Conservation (phyloP, 805 yeast genomes). For the Starmerella vitae region DNA sequence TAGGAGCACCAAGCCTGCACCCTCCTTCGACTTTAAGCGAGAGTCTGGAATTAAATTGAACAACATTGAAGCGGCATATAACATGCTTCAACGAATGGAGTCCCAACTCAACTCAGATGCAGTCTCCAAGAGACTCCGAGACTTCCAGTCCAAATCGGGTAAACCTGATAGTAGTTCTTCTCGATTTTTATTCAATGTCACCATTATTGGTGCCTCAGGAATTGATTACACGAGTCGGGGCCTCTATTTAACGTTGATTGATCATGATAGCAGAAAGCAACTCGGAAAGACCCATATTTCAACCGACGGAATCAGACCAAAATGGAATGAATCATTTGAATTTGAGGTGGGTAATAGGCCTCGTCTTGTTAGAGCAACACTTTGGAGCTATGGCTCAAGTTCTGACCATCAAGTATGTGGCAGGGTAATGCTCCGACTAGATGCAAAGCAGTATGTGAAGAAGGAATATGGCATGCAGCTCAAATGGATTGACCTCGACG, state of each 20-base stretch:
- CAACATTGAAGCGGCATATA: constrained; percentile 35
- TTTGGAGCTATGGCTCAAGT: constrained; percentile 48
- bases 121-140: constrained; percentile 27
- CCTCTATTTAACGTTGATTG: constrained; percentile 51
- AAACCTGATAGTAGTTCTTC: background rate
- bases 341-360: constrained; percentile 29
- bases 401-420: constrained; percentile 53
- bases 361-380: constrained; percentile 41
- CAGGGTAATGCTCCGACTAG: constrained; percentile 43
- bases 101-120: constrained; percentile 45
- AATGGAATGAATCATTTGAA: constrained; percentile 83
- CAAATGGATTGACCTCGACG: constrained; percentile 43
- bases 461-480: constrained; percentile 58
- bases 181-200: constrained; percentile 40
- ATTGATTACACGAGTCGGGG: constrained; percentile 28
- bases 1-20: constrained; percentile 1
- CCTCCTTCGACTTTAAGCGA: constrained; percentile 44
- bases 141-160: constrained; percentile 1
- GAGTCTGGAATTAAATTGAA: constrained; percentile 66
- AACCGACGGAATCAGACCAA: constrained; percentile 50
- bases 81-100: constrained; percentile 21
- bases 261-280: constrained; percentile 39
- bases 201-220: constrained; percentile 51
- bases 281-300: constrained; percentile 60
- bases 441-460: constrained; percentile 39